Conservation (phyloP, 1,284 basidiomycete species). For the Ustilago curta region DNA sequence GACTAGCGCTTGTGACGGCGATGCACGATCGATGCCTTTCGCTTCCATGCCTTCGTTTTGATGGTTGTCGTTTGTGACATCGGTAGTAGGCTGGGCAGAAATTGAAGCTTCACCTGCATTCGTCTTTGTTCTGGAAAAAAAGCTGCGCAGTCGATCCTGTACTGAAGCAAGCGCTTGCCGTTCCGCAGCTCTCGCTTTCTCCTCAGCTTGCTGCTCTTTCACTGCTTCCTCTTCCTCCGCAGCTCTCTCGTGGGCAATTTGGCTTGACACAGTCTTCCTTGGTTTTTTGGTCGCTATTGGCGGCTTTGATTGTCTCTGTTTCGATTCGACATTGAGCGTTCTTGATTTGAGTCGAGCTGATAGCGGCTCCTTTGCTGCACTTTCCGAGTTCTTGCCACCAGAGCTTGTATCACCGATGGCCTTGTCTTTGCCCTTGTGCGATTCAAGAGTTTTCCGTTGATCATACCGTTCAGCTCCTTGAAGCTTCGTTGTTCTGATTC, state of each 20-base stretch:
- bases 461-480: background rate
- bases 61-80: background rate
- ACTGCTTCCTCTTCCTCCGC: background rate
- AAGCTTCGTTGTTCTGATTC: background rate
- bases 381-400: background rate
- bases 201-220: background rate
- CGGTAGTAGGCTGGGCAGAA: background rate
- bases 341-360: background rate
- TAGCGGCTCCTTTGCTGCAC: no score
- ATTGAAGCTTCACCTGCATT: background rate
- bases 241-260: background rate
- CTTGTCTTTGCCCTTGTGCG: conserved; percentile 13
- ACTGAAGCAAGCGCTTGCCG: conserved; percentile 11
- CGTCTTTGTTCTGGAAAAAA: conserved; percentile 7
- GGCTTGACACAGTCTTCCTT: background rate
- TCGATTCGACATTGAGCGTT: background rate
- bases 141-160: conserved; percentile 19
- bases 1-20: background rate
- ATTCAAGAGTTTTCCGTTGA: background rate
- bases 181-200: background rate
- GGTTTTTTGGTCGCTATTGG: background rate
- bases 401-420: background rate
- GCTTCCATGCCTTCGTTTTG: background rate
- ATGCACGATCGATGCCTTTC: background rate
- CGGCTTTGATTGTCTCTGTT: background rate